Evolutionary conservation across 2,329 filamentous ascomycete genomes (phyloP).

Genomic region (Orbilia quercus): DNA sequence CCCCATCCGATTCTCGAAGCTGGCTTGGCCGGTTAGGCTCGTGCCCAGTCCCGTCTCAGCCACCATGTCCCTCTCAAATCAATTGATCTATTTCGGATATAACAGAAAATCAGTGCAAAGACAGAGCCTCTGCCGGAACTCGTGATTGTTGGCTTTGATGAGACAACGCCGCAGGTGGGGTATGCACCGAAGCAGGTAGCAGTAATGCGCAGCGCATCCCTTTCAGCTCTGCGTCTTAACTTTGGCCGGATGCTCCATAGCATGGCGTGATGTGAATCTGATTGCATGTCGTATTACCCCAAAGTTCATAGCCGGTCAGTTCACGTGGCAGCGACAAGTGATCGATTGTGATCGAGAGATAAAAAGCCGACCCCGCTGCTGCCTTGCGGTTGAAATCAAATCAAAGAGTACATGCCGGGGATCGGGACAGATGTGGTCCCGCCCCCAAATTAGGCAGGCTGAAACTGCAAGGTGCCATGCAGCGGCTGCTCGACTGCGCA

Average conservation of each 20-base stretch:
- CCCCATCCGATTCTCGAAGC: no score
- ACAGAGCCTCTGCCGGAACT: conserved; percentile 35
- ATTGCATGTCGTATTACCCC: conserved; percentile 4
- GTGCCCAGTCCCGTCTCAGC: no score
- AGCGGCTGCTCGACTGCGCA: conserved; percentile 28
- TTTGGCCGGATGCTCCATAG: neutral
- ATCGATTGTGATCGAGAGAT: conserved; percentile 34
- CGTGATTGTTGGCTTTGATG: conserved; percentile 19
- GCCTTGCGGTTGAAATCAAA: conserved; percentile 41
- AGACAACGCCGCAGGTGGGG: conserved; percentile 31
- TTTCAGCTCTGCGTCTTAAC: no score
- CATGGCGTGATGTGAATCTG: conserved; percentile 9
- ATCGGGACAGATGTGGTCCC: no score
- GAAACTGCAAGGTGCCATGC: conserved; percentile 37
- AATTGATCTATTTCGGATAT: conserved; percentile 24
- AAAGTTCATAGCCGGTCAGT: neutral
- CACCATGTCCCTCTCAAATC: conserved; percentile 15
- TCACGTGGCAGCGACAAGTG: conserved; percentile 12
- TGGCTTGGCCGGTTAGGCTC: no score
- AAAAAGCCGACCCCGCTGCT: conserved; percentile 13
- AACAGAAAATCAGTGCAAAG: conserved; percentile 28
- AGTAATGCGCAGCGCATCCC: no score
- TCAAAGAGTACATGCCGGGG: conserved; percentile 31
- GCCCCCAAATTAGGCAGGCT: conserved; percentile 47
- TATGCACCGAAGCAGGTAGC: no score